These are phyloP conservation scores for Xerocomellus amylosporus DNA, from an alignment of 768 basidiomycete genomes.

Conservation along the genomic window DNA sequence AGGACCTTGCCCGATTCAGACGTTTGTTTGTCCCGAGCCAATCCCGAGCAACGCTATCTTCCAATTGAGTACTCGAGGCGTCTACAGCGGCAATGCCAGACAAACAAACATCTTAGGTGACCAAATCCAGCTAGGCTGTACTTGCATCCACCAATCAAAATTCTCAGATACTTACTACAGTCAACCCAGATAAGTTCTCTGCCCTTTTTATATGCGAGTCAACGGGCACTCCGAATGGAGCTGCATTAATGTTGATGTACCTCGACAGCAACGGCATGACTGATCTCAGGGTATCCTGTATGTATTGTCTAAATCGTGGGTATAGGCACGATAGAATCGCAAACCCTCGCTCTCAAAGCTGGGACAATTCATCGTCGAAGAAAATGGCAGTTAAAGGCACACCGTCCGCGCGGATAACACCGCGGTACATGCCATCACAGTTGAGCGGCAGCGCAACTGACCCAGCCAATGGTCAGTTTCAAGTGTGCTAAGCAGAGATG, in stretches of 20 bases:
- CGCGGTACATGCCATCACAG: conserved; percentile 80
- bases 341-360: conserved; percentile 3
- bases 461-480: neutral
- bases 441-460: conserved; percentile 73
- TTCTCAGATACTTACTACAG: no score
- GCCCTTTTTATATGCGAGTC: no score
- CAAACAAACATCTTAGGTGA: no score
- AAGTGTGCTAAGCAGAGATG: conserved; percentile 6
- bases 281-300: no score
- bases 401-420: conserved; percentile 68
- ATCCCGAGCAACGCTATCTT: no score
- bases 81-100: no score
- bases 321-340: neutral
- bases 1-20: no score
- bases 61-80: no score
- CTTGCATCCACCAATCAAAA: no score
- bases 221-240: neutral
- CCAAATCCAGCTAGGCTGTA: no score
- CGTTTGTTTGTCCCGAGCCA: no score
- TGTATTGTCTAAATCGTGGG: neutral
- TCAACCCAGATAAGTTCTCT: no score
- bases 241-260: neutral
- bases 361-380: conserved; percentile 53
- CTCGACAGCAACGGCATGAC: neutral
- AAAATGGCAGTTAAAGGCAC: conserved; percentile 75